Evolutionary conservation across 2,329 filamentous ascomycete species (phyloP), one percentile per base, ranked within the genome.

Genomic region (Apiospora hydei): DNA sequence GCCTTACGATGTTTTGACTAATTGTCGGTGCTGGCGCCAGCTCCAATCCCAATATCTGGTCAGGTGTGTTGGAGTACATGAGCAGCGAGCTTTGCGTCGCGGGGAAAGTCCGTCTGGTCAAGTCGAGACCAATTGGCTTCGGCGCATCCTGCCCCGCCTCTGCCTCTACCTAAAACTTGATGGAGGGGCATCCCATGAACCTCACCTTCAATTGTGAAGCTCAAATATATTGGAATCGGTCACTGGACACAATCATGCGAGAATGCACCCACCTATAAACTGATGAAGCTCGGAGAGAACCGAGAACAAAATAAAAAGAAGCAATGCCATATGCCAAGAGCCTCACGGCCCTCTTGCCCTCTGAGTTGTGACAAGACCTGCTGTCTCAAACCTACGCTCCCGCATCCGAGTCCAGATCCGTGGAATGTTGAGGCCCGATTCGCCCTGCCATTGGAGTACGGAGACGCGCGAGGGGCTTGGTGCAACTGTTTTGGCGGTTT

Each of bases 41-140:
- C 34, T 8, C 34, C 30, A 49, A 30, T 61, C 53, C 53, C 53
- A 21, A 61, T 38, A 61, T 21, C 30, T 57, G 51, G 53, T 61
- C 30, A 61, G 57, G 57, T 64, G 34, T 64, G 57, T 64, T 64
- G 57, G 57, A 64, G 57, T 64, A 18, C 57, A 64, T 64, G 30
- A 30, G 26, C 26, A 30, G 26, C 26, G 26, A 30, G 18, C 34
- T 64, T n/a, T 64, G 34, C 18, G 34, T 64, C 57, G 57, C 57
- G 57, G 57, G 57, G 57, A 64, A 64, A 64, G 57, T 18, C 41
- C 18, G 18, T 34, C 14, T n/a, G n/a, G n/a, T n/a, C n/a, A 11
- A 53, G 14, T 30, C 49, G 24, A 53, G n/a, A 8, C 49, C 49
- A 51, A 51, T 51, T 24, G n/a, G 49, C n/a, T 51, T 26, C 10